Conservation (phyloP, 164 flowering plant genomes). For the Nymphaea thermarum region DNA sequence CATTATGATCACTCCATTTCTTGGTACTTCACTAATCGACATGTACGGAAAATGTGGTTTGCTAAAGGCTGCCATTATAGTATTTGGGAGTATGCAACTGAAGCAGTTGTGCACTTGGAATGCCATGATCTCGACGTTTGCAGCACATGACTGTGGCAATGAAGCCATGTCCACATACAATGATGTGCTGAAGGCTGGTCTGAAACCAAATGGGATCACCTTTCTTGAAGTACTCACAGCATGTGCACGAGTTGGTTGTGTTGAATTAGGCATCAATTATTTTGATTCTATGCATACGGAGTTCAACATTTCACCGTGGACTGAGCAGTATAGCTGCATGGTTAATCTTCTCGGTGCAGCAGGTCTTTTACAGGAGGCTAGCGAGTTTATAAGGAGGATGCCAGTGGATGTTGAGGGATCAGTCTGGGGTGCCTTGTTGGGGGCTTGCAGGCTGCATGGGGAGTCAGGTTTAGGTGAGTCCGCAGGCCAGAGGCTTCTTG, state of each 20-base stretch:
- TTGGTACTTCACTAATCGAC: conserved; percentile 53
- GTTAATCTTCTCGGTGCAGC: conserved; percentile 79
- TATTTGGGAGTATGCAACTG: conserved; percentile 27
- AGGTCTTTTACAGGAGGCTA: conserved; percentile 52
- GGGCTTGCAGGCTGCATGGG: conserved; percentile 70
- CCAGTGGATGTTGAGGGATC: conserved; percentile 69
- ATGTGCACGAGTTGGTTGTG: conserved; percentile 52
- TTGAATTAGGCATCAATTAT: conserved; percentile 35
- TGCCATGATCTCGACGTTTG: conserved; percentile 58
- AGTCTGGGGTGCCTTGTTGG: conserved; percentile 67
- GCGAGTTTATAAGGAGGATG: conserved; percentile 33
- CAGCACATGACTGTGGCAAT: conserved; percentile 42
- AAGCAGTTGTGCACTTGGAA: conserved; percentile 66
- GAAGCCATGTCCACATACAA: conserved; percentile 49
- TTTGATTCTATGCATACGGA: conserved; percentile 37
- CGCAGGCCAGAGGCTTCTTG: conserved; percentile 40
- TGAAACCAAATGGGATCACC: conserved; percentile 48
- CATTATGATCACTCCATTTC: conserved; percentile 22
- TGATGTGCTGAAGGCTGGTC: conserved; percentile 28
- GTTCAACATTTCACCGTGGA: conserved; percentile 36
- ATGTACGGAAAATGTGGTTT: conserved; percentile 61
- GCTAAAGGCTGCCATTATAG: conserved; percentile 20
- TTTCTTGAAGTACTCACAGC: conserved; percentile 57
- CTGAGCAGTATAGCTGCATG: conserved; percentile 77
- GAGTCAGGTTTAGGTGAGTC: conserved; percentile 34